These are phyloP conservation scores for Mucor velutinosus DNA, from an alignment of 371 early-diverging fungal species.

Conservation along the genomic window DNA sequence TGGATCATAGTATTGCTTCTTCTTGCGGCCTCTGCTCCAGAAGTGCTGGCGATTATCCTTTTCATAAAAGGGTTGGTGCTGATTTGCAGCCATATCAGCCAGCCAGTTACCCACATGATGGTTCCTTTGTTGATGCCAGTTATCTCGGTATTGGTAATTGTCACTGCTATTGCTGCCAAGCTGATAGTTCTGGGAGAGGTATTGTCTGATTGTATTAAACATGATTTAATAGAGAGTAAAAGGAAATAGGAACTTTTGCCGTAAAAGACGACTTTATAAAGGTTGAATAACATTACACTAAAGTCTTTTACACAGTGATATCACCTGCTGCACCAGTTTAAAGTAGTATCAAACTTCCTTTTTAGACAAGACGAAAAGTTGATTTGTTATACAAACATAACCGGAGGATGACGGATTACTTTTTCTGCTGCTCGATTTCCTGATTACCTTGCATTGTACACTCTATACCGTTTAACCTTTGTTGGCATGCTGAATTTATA, in stretches of 20 bases:
- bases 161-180: not conserved
- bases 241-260: not conserved
- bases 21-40: slow-evolving; percentile 2
- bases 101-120: slow-evolving; percentile 7
- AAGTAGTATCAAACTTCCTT: not conserved
- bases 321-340: not conserved
- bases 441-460: not conserved
- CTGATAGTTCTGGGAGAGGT: not conserved
- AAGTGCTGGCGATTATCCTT: not conserved
- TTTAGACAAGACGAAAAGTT: not conserved
- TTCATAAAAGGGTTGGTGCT: not conserved
- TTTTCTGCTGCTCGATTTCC: not conserved
- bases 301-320: not conserved
- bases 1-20: not conserved
- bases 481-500: not conserved
- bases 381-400: not conserved
- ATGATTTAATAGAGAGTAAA: not conserved
- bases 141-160: not conserved
- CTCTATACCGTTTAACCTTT: not conserved
- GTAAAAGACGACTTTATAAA: not conserved
- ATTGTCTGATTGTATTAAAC: not conserved
- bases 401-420: not conserved
- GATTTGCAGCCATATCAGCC: not conserved
- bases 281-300: not conserved
- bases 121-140: slow-evolving; percentile 7